Evolutionary conservation across 1,139 yeast species (phyloP), one percentile per base, ranked within the genome.

Genomic region (Blastobotrys apis): DNA sequence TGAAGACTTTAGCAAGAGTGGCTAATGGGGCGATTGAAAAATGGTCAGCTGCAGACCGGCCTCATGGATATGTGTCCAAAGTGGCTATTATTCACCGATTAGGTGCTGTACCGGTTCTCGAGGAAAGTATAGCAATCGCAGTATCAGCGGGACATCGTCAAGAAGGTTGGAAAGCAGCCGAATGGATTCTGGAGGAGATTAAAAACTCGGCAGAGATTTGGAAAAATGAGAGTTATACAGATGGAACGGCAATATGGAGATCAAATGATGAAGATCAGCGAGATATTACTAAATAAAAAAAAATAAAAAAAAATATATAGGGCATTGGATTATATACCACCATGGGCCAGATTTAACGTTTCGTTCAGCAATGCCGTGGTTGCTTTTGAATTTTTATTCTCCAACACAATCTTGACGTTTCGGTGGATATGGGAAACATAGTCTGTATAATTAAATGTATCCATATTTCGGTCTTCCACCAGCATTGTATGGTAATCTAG

Each of bases 391-490:
- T 44, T 49, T 15, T 48, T 51, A 29, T 52, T 52, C 26, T 58
- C 64, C 39, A 58, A 37, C 35, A 48, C 47, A 34, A 51, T 47
- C 47, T 63, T 64, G 21, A 66, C 66, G n/a, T 55, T 54, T 1
- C 63, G 59, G 45, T 66, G 69, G 21, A 65, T 56, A 32, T 50
- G 52, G 19, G 58, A 48, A 9, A 65, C 61, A 45, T 50, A 65
- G 34, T 63, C 66, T 3, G 49, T 39, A 45, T 65, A 65, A 16
- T 56, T 52, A 17, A 53, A 56, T 23, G 56, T 47, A 26, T 58
- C 63, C 38, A 53, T 50, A 21, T 81, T 73, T 47, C 80, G 73
- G 59, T 92, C 98, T 57, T 92, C 97, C 22, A 82, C 77, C 59
- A 92, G 67, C 43, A 76, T 59, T 37, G 80, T 80, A 42, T 73